These are phyloP conservation scores for Rhodotorula sp. DNA, from an alignment of 1,284 basidiomycete species.

Conservation along the genomic window DNA sequence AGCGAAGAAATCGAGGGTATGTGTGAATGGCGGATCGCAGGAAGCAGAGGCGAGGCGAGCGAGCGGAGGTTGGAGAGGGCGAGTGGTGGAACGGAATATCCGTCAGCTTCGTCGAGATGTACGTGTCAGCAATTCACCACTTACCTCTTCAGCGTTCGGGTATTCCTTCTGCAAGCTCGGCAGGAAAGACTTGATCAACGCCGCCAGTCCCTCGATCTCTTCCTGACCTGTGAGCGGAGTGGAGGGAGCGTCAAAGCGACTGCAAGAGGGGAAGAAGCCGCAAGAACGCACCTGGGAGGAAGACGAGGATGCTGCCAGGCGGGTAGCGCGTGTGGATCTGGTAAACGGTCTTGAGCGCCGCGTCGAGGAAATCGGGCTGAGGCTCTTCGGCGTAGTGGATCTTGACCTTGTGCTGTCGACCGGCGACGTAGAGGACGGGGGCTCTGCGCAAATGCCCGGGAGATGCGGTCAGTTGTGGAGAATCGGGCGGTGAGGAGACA, in stretches of 20 bases:
- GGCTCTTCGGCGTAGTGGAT: slow-evolving; percentile 62
- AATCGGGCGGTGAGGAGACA: slow-evolving; percentile 8
- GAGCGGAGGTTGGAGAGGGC: neutral
- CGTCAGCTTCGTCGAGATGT: too few relatives aligned
- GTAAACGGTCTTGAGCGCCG: slow-evolving; percentile 83
- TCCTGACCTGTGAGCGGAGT: slow-evolving; percentile 70
- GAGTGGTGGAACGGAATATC: neutral
- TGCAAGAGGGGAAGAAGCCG: neutral
- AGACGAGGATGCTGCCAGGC: slow-evolving; percentile 85
- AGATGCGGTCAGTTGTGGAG: slow-evolving; percentile 44
- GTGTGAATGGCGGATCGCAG: neutral
- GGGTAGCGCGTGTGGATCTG: slow-evolving; percentile 75
- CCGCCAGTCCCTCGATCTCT: slow-evolving; percentile 85
- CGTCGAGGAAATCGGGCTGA: slow-evolving; percentile 82
- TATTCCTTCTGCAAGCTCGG: slow-evolving; percentile 29
- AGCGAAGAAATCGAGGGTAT: slow-evolving; percentile 17
- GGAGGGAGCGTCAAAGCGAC: neutral
- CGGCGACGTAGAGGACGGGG: slow-evolving; percentile 84
- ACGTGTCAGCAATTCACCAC: neutral
- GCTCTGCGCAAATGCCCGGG: slow-evolving; percentile 60
- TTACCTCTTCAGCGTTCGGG: slow-evolving; percentile 34
- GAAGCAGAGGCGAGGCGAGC: neutral
- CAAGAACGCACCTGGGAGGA: slow-evolving; percentile 77
- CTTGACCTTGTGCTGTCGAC: slow-evolving; percentile 83
- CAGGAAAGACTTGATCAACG: slow-evolving; percentile 63